Conservation (phyloP, 306 rosid species). For the Malus sieversii region DNA sequence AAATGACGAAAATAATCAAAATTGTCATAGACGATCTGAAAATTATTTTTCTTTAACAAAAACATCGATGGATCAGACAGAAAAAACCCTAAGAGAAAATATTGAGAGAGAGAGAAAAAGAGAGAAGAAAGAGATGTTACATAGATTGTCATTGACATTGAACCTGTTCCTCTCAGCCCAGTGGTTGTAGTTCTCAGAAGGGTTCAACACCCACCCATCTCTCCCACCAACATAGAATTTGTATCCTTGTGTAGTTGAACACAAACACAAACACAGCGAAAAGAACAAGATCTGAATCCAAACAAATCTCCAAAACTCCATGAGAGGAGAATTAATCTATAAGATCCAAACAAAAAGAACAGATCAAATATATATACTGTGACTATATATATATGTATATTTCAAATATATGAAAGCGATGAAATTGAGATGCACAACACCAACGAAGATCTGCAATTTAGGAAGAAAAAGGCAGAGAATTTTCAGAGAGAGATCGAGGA, state of each 20-base stretch:
- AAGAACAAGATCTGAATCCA: constrained; percentile 8
- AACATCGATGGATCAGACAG: neutral
- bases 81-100: neutral
- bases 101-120: neutral
- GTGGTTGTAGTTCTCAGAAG: constrained; percentile 38
- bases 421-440: neutral
- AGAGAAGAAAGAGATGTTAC: constrained; percentile 20
- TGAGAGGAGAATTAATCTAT: neutral
- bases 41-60: neutral
- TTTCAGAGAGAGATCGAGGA: neutral
- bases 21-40: neutral
- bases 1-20: too few species aligned
- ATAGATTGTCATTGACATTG: constrained; percentile 49
- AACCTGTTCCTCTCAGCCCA: constrained; percentile 67
- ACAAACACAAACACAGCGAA: constrained; percentile 12
- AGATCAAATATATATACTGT: neutral
- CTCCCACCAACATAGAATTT: constrained; percentile 53
- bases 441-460: neutral
- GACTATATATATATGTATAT: neutral
- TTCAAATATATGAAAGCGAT: neutral
- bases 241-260: constrained; percentile 28
- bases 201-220: constrained; percentile 73
- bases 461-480: neutral
- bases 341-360: neutral
- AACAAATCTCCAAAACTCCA: constrained; percentile 34